Base-by-base conservation (phyloP, 805 yeast genomes). In the Zygotorulaspora danielsina region DNA sequence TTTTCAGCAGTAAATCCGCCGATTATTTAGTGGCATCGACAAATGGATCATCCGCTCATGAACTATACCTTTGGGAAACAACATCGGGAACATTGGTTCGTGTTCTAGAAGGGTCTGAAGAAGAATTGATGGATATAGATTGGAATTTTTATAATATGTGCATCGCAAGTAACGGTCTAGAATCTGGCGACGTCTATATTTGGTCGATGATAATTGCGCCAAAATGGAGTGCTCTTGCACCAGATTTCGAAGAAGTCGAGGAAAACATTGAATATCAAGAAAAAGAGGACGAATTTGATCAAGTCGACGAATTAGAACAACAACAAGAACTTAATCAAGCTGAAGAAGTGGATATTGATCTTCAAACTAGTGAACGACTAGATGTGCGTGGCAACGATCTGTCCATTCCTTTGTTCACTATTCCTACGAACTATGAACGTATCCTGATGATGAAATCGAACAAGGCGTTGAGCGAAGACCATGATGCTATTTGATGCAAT, bases 151-250 rank as follows among this genome's bases (percentile, higher is more conserved):
- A 76, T 35, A 70, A 76, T 38, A 86, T 95, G 60, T 67, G 75
- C 45, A 78, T 90, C 22, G 83, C 82, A 7, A 83, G 95, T 12
- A 84, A 85, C 19, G 96, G 97, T 0, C 65, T 85, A 39, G 97
- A 89, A 54, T 70, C 84, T 21, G 97, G 97, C 1, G 70, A 78
- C 26, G 73, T 89, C 2, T 88, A 84, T 55, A 57, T 84, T 28
- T 90, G 97, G 96, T 75, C 82, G 35, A 73, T 85, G 7, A 75
- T 75, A 27, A 76, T 84, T 15, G 94, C 95, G 1, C 96, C 88
- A 53, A 84, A 85, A 63, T 89, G 97, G 97, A 83, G 94, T 61
- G 95, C 97, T 1, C 67, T 89, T 51, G 97, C 97, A 0, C 97
- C 97, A 1, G 97, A 90, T 60, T 89, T 90, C 58, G 95, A 84